Base-by-base conservation (phyloP, 2,329 filamentous ascomycete genomes). In the Xylariaceae sp. region DNA sequence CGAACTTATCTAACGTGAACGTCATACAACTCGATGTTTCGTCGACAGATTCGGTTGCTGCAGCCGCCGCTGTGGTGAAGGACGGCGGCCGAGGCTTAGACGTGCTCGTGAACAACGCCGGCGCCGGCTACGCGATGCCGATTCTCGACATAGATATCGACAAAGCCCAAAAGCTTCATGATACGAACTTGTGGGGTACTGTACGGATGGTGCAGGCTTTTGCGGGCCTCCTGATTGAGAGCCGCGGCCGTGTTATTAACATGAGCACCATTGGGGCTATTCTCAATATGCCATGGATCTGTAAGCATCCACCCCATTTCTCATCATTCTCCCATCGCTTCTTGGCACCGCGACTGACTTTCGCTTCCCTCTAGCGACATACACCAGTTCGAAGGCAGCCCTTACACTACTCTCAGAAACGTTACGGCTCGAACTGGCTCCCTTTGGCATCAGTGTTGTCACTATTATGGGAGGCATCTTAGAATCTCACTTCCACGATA, bases 401-500 rank as follows among this genome's bases (percentile, higher is more conserved):
- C 32, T 27, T 2, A 44, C 37, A 20, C 16, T 25, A 7, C 17
- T 48, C 11, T 44, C 41, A 1, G 45, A 48, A 20, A 19, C 14
- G 14, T 22, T 48, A 33, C 45, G 45, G 5, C 40, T 22, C 8
- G 45, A 48, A 10, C 19, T 48, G 25, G 40, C 36, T 8, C 40
- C 40, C 3, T 37, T 48, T 2, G 45, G 37, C 23, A 41, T 48
- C n/a, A 40, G 45, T 12, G 45, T 48, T 6, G 23, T 48, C 8
- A 48, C 49, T 19, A 32, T 32, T 22, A n/a, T 50, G 16, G 37
- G 35, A 10, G 52, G 50, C 10, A 52, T 52, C 21, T 51, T 49
- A 2, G 23, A 48, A 4, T 50, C 56, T 19, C 40, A 35, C 2
- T 41, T 52, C 12, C 45, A 57, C 25, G 43, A 58, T n/a, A n/a